A percentile compares a stretch with the other conserved stretches of the same genome.
These are phyloP conservation scores for Pythium guiyangense DNA, from an alignment of 352 stramenopile genomes.

Conservation along the genomic window DNA sequence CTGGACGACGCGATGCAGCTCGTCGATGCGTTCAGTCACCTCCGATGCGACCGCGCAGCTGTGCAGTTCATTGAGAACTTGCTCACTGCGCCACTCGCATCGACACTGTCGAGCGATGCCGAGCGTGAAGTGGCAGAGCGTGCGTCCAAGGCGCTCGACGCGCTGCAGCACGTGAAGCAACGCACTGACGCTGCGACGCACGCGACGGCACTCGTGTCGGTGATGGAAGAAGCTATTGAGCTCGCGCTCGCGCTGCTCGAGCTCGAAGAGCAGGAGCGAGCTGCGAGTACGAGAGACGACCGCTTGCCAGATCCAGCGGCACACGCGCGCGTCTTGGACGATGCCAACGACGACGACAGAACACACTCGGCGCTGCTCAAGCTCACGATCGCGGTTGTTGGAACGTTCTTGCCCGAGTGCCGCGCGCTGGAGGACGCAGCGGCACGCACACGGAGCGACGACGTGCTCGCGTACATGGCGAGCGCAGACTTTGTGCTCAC, in stretches of 20 bases:
- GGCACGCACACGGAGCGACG: slow-evolving; percentile 14
- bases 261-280: slow-evolving; percentile 22
- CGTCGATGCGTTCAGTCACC: slow-evolving; percentile 51
- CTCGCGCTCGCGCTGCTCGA: slow-evolving; percentile 47
- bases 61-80: slow-evolving; percentile 66
- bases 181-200: slow-evolving; percentile 15
- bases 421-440: slow-evolving; percentile 18
- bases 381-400: slow-evolving; percentile 31
- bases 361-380: slow-evolving; percentile 23
- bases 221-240: slow-evolving; percentile 50
- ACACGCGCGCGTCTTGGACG: background rate
- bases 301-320: background rate
- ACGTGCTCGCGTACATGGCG: slow-evolving; percentile 15
- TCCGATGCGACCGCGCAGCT: slow-evolving; percentile 44
- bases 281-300: background rate
- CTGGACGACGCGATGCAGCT: slow-evolving; percentile 57
- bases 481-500: slow-evolving; percentile 28
- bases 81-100: slow-evolving; percentile 17
- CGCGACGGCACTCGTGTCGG: slow-evolving; percentile 26
- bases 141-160: slow-evolving; percentile 17
- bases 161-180: slow-evolving; percentile 40
- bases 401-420: slow-evolving; percentile 22
- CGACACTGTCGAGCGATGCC: background rate
- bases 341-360: slow-evolving; percentile 1
- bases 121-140: slow-evolving; percentile 11